phyloP scores from a whole-genome alignment of 768 basidiomycete genomes.

The Amyloporia xantha region DNA sequence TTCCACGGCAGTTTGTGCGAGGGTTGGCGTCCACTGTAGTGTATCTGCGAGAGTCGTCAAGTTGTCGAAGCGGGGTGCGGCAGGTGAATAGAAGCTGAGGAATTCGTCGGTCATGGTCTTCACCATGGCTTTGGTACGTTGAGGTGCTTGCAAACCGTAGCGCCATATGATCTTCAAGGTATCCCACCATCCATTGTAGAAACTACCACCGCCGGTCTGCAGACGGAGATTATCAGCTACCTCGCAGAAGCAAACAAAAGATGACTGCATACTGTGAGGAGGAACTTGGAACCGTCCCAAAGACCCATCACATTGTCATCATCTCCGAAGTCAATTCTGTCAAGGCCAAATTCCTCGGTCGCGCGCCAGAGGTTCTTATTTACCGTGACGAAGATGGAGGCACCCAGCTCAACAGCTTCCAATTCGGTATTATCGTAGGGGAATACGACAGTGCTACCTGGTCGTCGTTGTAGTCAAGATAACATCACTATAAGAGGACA shows the following conservation, averaged over 20 bases:
- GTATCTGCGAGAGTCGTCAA: conserved; percentile 48
- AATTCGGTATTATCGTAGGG: conserved; percentile 58
- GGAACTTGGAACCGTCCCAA: conserved; percentile 77
- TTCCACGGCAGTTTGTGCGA: conserved; percentile 46
- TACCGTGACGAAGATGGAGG: conserved; percentile 74
- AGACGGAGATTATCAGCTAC: too few relatives aligned
- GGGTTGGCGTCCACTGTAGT: conserved; percentile 44
- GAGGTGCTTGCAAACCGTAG: conserved; percentile 63
- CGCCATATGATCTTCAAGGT: conserved; percentile 69
- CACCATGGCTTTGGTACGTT: conserved; percentile 54
- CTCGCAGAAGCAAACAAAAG: background rate
- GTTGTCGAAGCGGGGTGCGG: conserved; percentile 55
- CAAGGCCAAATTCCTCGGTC: conserved; percentile 72
- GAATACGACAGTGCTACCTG: conserved; percentile 74
- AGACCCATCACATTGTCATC: conserved; percentile 51
- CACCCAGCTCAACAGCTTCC: conserved; percentile 74
- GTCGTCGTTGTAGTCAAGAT: conserved; percentile 4
- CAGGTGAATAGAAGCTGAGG: conserved; percentile 45
- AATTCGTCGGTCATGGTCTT: conserved; percentile 45
- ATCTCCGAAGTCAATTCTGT: conserved; percentile 38
- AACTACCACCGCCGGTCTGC: conserved; percentile 28
- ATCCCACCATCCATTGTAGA: conserved; percentile 53
- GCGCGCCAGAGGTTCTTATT: conserved; percentile 75
- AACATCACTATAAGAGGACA: background rate
- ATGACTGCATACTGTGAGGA: conserved; percentile 50